These are phyloP conservation scores for Lizonia empirigonia DNA, from an alignment of 2,329 filamentous ascomycete species.

Conservation along the genomic window DNA sequence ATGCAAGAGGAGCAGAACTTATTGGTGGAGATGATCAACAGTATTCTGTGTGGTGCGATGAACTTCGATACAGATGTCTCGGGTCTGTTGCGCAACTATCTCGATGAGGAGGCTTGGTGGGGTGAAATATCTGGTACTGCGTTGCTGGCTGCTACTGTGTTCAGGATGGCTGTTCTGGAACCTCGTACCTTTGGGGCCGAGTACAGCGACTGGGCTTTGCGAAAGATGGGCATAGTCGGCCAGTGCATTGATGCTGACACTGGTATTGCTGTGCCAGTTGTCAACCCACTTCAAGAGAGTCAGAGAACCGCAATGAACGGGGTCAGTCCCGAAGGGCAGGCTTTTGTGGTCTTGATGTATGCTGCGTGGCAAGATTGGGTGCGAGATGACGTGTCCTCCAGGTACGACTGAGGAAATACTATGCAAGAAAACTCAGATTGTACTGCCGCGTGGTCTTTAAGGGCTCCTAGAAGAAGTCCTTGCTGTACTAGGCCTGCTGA, in stretches of 20 bases:
- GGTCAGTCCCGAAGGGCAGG: slow-evolving; percentile 52
- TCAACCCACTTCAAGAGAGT: slow-evolving; percentile 51
- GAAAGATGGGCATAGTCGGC: slow-evolving; percentile 48
- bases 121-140: slow-evolving; percentile 58
- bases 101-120: slow-evolving; percentile 53
- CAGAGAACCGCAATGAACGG: slow-evolving; percentile 34
- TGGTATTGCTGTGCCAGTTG: slow-evolving; percentile 50
- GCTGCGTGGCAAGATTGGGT: slow-evolving; percentile 52
- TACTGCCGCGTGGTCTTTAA: slow-evolving; percentile 1
- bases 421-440: background rate
- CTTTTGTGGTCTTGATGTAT: slow-evolving; percentile 52
- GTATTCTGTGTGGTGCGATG: slow-evolving; percentile 48
- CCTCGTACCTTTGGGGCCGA: slow-evolving; percentile 43
- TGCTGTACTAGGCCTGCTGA: slow-evolving; percentile 8
- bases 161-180: slow-evolving; percentile 54
- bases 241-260: slow-evolving; percentile 41
- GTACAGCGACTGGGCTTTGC: slow-evolving; percentile 53
- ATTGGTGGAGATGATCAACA: slow-evolving; percentile 43
- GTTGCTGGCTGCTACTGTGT: slow-evolving; percentile 52
- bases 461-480: slow-evolving; percentile 14
- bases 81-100: slow-evolving; percentile 55
- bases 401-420: background rate
- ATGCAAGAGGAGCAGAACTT: slow-evolving; percentile 25
- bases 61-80: slow-evolving; percentile 41
- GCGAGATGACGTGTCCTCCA: too few species aligned